A percentile compares a stretch with the other conserved stretches of the same genome.
These are phyloP conservation scores for Silene vulgaris DNA, from an alignment of 179 eudicot species.

Conservation along the genomic window DNA sequence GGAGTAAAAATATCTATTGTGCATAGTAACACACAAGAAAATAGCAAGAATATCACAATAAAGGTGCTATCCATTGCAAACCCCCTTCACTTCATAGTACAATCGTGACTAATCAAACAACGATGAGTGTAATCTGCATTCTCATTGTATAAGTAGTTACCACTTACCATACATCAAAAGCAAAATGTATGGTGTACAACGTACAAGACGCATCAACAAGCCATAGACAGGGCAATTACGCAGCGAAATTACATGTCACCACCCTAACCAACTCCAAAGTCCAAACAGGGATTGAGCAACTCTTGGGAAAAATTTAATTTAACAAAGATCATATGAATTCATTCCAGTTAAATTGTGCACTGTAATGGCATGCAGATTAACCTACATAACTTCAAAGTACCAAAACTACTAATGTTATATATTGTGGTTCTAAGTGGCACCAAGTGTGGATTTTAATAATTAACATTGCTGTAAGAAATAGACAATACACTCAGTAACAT, in stretches of 20 bases:
- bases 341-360: neutral
- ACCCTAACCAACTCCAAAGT: neutral
- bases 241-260: neutral
- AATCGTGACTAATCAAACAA: neutral
- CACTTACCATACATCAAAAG: too few species aligned
- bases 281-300: neutral
- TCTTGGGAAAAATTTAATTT: neutral
- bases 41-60: neutral
- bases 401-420: neutral
- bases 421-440: neutral
- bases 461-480: slow-evolving; percentile 1
- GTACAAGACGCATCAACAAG: slow-evolving; percentile 6
- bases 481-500: neutral
- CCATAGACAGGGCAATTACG: neutral
- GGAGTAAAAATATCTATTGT: neutral
- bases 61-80: too few species aligned
- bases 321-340: slow-evolving; percentile 10
- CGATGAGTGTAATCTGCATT: neutral
- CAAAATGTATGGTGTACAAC: neutral
- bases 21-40: neutral
- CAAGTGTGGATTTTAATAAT: neutral
- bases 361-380: neutral
- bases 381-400: neutral
- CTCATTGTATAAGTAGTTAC: neutral
- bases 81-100: too few species aligned